A percentile compares a stretch with the other conserved stretches of the same genome.
Evolutionary conservation across 352 stramenopile genomes (phyloP).

Genomic region (Detonula confervacea): DNA sequence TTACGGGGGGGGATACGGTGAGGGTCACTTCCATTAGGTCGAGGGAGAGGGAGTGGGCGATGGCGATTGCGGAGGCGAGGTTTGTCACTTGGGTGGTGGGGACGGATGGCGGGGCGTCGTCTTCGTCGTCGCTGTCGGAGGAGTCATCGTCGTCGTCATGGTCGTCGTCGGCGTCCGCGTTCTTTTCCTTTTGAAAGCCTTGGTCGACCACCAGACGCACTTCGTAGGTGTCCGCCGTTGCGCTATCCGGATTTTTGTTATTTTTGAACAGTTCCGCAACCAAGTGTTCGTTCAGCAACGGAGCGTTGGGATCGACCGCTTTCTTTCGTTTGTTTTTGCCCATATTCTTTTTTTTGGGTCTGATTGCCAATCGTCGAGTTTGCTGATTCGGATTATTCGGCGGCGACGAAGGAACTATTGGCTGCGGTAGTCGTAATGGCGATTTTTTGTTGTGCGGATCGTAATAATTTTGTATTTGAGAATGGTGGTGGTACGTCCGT

Average conservation of each 20-base stretch:
- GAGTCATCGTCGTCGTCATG: slow-evolving; percentile 7
- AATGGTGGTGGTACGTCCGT: too few relatives aligned
- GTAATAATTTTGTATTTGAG: too few relatives aligned
- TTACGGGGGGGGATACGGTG: slow-evolving; percentile 61
- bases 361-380: too few relatives aligned
- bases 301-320: slow-evolving; percentile 21
- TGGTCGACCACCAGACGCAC: slow-evolving; percentile 53
- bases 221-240: slow-evolving; percentile 45
- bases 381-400: too few relatives aligned
- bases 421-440: too few relatives aligned
- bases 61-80: slow-evolving; percentile 62
- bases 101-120: background rate
- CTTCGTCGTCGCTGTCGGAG: background rate
- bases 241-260: background rate
- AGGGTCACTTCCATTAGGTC: slow-evolving; percentile 71
- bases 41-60: slow-evolving; percentile 49
- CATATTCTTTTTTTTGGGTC: background rate
- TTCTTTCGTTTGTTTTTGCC: background rate
- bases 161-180: background rate
- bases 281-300: slow-evolving; percentile 58
- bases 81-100: slow-evolving; percentile 32
- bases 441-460: too few relatives aligned
- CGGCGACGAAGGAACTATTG: too few relatives aligned
- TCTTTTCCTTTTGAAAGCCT: slow-evolving; percentile 1
- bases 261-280: slow-evolving; percentile 56